Evolutionary conservation across 129 eudicot species (phyloP).

Genomic region (Flaveria brownii): DNA sequence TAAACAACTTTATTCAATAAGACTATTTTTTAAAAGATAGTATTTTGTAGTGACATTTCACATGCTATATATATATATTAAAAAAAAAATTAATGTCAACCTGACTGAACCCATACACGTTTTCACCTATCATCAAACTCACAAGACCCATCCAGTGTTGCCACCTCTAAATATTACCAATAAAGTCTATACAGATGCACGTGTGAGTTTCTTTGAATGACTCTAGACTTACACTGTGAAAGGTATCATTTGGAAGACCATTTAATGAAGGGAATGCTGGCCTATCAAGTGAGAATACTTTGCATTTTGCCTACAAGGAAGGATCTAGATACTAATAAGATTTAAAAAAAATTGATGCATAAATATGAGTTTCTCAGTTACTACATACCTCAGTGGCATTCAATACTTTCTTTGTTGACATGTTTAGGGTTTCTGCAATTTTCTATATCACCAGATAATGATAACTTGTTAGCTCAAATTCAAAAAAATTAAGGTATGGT

Average conservation of each 20-base stretch:
- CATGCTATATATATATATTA: background rate
- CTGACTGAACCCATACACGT: background rate
- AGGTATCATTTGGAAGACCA: conserved; percentile 82
- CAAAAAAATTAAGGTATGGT: too few relatives aligned
- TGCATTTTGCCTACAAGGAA: conserved; percentile 67
- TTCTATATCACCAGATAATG: conserved; percentile 46
- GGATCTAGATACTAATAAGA: background rate
- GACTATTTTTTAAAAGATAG: too few relatives aligned
- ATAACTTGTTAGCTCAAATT: conserved; percentile 3
- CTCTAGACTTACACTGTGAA: conserved; percentile 77
- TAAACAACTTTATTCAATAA: background rate
- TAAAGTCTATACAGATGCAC: background rate
- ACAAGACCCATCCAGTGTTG: background rate
- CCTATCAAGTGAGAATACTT: conserved; percentile 84
- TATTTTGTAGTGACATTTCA: background rate
- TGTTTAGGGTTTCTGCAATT: conserved; percentile 76
- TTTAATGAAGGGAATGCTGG: conserved; percentile 75
- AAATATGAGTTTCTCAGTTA: conserved; percentile 10
- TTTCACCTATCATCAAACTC: background rate
- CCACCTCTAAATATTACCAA: background rate
- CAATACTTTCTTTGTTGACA: conserved; percentile 85
- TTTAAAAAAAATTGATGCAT: conserved; percentile 9
- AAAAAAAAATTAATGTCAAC: background rate
- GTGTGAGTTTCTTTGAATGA: background rate
- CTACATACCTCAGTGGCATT: conserved; percentile 89